Percentiles rank a stretch among this genome's conserved stretches.
These are phyloP conservation scores for Ogataea saltuana DNA, from an alignment of 805 yeast genomes.

Conservation along the genomic window DNA sequence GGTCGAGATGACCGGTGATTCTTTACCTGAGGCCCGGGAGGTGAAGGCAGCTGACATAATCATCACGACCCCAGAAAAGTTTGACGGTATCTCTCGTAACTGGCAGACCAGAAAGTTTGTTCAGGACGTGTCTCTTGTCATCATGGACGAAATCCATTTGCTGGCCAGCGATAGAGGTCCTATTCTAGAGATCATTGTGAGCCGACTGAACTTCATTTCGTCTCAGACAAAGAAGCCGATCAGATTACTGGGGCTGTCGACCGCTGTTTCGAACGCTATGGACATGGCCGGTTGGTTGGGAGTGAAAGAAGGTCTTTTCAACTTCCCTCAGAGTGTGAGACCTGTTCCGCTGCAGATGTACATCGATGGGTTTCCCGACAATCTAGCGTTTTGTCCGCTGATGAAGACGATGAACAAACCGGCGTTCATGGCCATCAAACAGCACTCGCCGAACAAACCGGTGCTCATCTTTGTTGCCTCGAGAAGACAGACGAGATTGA, in stretches of 20 bases:
- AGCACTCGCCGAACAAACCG: conserved; percentile 84
- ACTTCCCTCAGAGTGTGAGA: conserved; percentile 78
- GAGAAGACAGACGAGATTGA: conserved; percentile 76
- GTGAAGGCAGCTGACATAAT: conserved; percentile 71
- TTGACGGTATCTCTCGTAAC: conserved; percentile 83
- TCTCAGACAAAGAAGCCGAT: conserved; percentile 60
- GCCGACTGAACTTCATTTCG: conserved; percentile 75
- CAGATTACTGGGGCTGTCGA: conserved; percentile 74
- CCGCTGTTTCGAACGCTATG: conserved; percentile 83
- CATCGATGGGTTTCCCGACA: conserved; percentile 83
- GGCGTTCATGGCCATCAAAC: conserved; percentile 87
- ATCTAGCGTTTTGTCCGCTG: conserved; percentile 75
- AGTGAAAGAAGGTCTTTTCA: conserved; percentile 70
- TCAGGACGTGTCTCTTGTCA: conserved; percentile 69
- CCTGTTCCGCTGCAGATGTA: conserved; percentile 88
- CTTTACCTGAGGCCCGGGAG: conserved; percentile 68
- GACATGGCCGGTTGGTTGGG: conserved; percentile 88
- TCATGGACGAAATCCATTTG: conserved; percentile 84
- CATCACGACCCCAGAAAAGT: conserved; percentile 83
- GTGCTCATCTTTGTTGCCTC: conserved; percentile 85
- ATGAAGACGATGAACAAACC: conserved; percentile 91
- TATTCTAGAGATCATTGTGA: conserved; percentile 84
- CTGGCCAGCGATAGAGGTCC: conserved; percentile 88
- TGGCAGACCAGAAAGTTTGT: conserved; percentile 82
- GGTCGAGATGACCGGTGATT: conserved; percentile 83